phyloP scores from a whole-genome alignment of 2,329 filamentous ascomycete species.

The Podosphaera fusca region DNA sequence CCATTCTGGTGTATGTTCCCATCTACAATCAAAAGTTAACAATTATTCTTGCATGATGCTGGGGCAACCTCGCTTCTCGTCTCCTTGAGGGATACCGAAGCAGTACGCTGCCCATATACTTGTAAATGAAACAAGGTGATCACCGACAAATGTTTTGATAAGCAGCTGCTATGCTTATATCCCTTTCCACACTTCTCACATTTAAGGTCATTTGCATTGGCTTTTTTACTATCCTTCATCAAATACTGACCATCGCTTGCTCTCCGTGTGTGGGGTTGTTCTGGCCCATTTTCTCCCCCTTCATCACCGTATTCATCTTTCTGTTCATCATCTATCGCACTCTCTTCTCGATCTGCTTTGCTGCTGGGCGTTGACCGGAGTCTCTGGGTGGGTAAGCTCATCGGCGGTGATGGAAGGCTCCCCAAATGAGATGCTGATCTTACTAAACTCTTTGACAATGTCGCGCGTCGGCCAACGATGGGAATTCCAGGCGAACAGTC shows the following conservation, averaged over 20 bases:
- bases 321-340: slow-evolving; percentile 47
- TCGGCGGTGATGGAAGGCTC: slow-evolving; percentile 40
- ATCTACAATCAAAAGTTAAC: slow-evolving; percentile 37
- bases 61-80: not conserved
- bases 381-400: slow-evolving; percentile 37
- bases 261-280: slow-evolving; percentile 29
- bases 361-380: slow-evolving; percentile 25
- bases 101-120: not conserved
- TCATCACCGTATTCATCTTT: slow-evolving; percentile 32
- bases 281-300: slow-evolving; percentile 14
- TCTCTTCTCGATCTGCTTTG: slow-evolving; percentile 29
- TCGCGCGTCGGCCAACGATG: slow-evolving; percentile 40
- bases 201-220: slow-evolving; percentile 63
- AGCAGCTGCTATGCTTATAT: slow-evolving; percentile 99
- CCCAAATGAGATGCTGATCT: slow-evolving; percentile 28
- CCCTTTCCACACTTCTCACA: slow-evolving; percentile 98
- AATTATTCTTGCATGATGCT: slow-evolving; percentile 11
- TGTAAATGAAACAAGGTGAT: slow-evolving; percentile 27
- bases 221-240: slow-evolving; percentile 56
- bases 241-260: slow-evolving; percentile 76
- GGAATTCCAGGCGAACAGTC: slow-evolving; percentile 34
- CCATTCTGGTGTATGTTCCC: slow-evolving; percentile 99
- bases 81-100: not conserved
- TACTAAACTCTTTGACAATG: slow-evolving; percentile 40
- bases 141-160: slow-evolving; percentile 99